A percentile compares a stretch with the other conserved stretches of the same genome.
Evolutionary conservation across 768 basidiomycete species (phyloP).

Genomic region (Lactarius hatsudake): DNA sequence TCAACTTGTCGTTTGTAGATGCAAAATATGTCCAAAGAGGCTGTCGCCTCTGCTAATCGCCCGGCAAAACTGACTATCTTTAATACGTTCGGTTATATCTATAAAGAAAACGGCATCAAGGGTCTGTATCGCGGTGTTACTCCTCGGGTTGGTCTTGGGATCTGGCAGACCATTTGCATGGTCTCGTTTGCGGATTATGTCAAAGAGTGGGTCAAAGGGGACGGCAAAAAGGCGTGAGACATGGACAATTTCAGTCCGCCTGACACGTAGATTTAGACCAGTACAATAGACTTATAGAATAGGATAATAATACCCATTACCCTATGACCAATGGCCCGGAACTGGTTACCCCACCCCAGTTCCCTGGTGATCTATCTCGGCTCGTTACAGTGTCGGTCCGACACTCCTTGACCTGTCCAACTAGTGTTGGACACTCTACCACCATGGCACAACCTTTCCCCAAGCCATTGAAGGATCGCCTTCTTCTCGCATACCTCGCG

Average conservation of each 20-base stretch:
- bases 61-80: slow-evolving; percentile 90
- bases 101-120: slow-evolving; percentile 93
- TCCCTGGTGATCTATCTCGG: background rate
- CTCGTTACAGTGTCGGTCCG: background rate
- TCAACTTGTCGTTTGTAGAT: slow-evolving; percentile 51
- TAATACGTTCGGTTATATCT: slow-evolving; percentile 91
- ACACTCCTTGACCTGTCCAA: background rate
- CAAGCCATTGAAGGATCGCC: slow-evolving; percentile 37
- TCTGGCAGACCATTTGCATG: slow-evolving; percentile 99
- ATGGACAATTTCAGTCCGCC: background rate
- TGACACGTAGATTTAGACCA: slow-evolving; percentile 4
- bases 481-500: slow-evolving; percentile 67
- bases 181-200: slow-evolving; percentile 97
- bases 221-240: slow-evolving; percentile 10
- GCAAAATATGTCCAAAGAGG: slow-evolving; percentile 95
- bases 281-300: slow-evolving; percentile 14
- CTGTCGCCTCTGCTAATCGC: slow-evolving; percentile 63
- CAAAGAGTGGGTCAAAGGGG: slow-evolving; percentile 69
- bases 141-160: slow-evolving; percentile 91
- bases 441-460: slow-evolving; percentile 28
- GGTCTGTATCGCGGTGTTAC: slow-evolving; percentile 97
- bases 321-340: background rate
- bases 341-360: background rate
- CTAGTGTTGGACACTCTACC: background rate
- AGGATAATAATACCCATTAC: slow-evolving; percentile 17